Base-by-base conservation (phyloP, 2,329 filamentous ascomycete species). In the Sclerotinia spermophila region DNA sequence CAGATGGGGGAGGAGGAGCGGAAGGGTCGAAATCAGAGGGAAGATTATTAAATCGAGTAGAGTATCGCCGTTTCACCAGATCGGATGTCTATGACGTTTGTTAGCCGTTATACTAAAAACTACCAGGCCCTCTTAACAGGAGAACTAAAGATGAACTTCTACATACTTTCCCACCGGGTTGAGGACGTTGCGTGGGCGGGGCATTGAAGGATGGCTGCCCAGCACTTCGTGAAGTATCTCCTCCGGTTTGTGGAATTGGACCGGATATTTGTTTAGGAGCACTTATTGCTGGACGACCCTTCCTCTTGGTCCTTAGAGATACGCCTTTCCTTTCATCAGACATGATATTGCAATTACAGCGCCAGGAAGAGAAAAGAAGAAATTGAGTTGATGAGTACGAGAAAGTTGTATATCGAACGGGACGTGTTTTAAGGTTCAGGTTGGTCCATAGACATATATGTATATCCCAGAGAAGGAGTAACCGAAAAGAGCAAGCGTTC, bases 31-130 rank as follows among this genome's bases (percentile, higher is more conserved):
- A 92, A 76, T 92, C 89, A 72, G 88, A 83, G 1, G 92, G 91
- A 1, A 90, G 81, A 74, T 92, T 89, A 77, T 94, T 95, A 81
- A 97, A 97, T 72, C 95, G 90, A 56, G 94, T 94, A 53, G 96
- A 98, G 82, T 98, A 99, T 76, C 96, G 86, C 76, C 94, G 88
- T 83, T 98, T 98, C 71, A 99, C 94, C 68, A 98, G 85, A 80
- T 99, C 95, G 35, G 87, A 87, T 1, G 88, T 90, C 87, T 80
- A 11, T 38, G 51, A 48, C 42, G 21, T 6, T 24, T 44, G 53
- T 72, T 65, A 74, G 72, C 72, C 66, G 51, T 7, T 3, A 55
- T 55, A 56, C 53, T 3, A 58, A 21, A 56, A n/a, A 58, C 5
- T 8, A 44, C 15, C 2, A 69, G 19, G 11, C 33, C 13, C 13